These are phyloP conservation scores for Solanum sejunctum DNA, from an alignment of 257 asterid genomes.

Conservation along the genomic window DNA sequence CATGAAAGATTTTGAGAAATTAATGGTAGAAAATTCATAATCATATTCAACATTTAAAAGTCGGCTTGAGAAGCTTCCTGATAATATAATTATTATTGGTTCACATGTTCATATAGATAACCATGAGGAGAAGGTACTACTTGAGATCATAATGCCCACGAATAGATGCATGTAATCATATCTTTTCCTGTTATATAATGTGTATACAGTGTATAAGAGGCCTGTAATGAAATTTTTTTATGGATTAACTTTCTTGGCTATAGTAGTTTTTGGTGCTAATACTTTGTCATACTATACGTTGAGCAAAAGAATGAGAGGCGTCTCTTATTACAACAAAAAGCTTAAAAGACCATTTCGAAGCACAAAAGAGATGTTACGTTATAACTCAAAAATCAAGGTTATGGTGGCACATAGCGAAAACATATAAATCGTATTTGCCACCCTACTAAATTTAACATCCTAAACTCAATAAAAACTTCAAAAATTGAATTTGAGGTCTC, in stretches of 20 bases:
- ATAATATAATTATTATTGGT: slow-evolving; percentile 63
- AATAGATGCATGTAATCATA: background rate
- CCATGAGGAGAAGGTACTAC: slow-evolving; percentile 68
- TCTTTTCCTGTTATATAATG: background rate
- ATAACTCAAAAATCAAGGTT: too few relatives aligned
- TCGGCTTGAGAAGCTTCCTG: slow-evolving; percentile 75
- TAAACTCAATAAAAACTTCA: too few relatives aligned
- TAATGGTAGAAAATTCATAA: slow-evolving; percentile 59
- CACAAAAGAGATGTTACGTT: background rate
- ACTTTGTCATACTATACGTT: background rate
- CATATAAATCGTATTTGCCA: too few relatives aligned
- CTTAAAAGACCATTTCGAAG: background rate
- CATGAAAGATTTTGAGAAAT: slow-evolving; percentile 84
- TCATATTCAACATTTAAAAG: slow-evolving; percentile 44
- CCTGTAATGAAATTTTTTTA: background rate
- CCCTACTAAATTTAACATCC: too few relatives aligned
- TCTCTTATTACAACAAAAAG: background rate
- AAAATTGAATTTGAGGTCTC: too few relatives aligned
- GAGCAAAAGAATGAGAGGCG: background rate
- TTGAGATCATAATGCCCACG: background rate
- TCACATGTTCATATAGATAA: slow-evolving; percentile 57
- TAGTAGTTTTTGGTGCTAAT: background rate
- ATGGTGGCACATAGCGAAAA: too few relatives aligned
- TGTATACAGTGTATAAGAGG: background rate
- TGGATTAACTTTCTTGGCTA: background rate